Evolutionary conservation across 805 yeast species (phyloP), one percentile per base, ranked within the genome.

Genomic region (Pichia nanzhaoensis): DNA sequence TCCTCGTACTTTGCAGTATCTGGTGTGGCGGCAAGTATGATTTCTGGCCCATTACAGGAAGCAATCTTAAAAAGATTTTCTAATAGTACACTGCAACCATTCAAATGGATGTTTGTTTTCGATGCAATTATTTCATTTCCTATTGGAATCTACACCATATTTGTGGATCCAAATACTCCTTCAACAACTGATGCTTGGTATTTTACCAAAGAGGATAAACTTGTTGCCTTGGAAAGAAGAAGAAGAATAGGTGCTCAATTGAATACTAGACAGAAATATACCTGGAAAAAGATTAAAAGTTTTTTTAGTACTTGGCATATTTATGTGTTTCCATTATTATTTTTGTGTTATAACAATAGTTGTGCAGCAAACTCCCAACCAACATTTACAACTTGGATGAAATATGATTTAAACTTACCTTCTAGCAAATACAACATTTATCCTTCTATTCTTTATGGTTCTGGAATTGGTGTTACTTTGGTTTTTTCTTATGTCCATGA

Each of bases 51-150:
- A 46, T 62, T 81, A 34, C 80, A 79, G 51, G 80, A 79, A 50
- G 75, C 81, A 22, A 75, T 79, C 12, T 69, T 78, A 31, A 71
- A 64, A 45, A 54, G 67, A 24, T 54, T 60, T 41, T 55, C 79
- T 51, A 63, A 69, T 41, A 82, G 80, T 18, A 62, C 54, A 1
- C 59, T 74, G 10, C 67, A 69, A 12, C 76, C 84, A 6, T 81
- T 85, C 84, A 67, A 78, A 64, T 80, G 85, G 85, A 73, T 78
- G 55, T 81, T 78, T 53, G 70, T 82, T 37, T 67, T 82, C 46
- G 84, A 80, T 56, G 82, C 81, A 17, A 57, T 75, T 41, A 68
- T 82, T 36, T 74, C 82, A 12, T 52, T 80, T 24, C 74, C 68
- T 1, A 73, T 82, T 35, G 86, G 81, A 3, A n/a, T 80, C 12